Evolutionary conservation across 1,284 basidiomycete genomes (phyloP), one percentile per base, ranked within the genome.

Genomic region (Mycena citricolor): DNA sequence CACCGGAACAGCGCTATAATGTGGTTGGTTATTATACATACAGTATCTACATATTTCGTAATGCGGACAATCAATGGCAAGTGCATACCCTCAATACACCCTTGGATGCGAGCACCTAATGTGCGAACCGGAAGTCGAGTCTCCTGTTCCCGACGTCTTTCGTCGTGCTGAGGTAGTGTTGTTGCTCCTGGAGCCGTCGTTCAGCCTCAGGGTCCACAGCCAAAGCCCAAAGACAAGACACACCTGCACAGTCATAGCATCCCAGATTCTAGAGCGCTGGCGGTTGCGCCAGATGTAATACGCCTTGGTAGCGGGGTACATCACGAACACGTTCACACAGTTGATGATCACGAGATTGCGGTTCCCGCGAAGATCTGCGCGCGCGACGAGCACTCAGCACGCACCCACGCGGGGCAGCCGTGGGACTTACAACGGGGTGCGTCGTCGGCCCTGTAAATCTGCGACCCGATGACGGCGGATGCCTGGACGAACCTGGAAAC

Each of bases 281-380:
- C 60, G 61, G 51, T 80, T 79, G 2, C 74, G 64, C 73, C 71
- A 77, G 11, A 70, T 54, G 43, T 79, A 79, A 53, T 76, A 80
- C 2, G 58, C 45, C 49, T 79, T 75, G 8, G 73, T 74, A 6
- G 59, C 63, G 13, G 76, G 76, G 49, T 79, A 80, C 39, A 80
- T 47, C 25, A 79, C 48, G 11, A 67, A 2, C n/a, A 76, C 43
- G 51, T 79, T 79, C 58, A 78, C 58, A 13, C 55, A 56, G 47
- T 65, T 67, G 32, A 80, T 73, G 20, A 52, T 58, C 17, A 79
- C 76, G 23, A 72, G 66, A 7, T 63, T 61, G 19, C 58, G 59
- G 47, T 79, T 79, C 5, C 78, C 78, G 12, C 74, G 70, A 16
- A 64, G 64, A 56, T 79, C 75, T 77, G 53, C 5, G 24, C 22